A percentile compares a stretch with the other conserved stretches of the same genome.
These are phyloP conservation scores for Xylariaceae sp. DNA, from an alignment of 2,329 filamentous ascomycete genomes.

Conservation along the genomic window DNA sequence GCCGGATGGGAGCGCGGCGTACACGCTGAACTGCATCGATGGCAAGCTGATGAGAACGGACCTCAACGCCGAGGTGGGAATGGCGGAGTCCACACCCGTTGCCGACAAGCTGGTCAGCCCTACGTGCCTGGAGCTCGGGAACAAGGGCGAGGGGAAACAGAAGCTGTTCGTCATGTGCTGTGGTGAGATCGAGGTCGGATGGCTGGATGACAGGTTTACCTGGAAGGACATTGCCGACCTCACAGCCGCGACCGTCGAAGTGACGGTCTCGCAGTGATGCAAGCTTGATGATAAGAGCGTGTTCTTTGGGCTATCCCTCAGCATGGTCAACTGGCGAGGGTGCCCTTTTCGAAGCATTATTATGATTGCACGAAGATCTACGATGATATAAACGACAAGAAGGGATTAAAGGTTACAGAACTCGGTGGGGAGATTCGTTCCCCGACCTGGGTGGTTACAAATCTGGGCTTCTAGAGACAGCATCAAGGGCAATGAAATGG, in stretches of 20 bases:
- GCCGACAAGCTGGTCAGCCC: neutral
- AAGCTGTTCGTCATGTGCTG: conserved; percentile 2
- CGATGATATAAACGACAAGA: no score
- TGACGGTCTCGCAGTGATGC: neutral
- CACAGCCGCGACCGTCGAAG: neutral
- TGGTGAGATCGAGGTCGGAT: conserved; percentile 1
- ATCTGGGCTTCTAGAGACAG: no score
- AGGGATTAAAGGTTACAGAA: no score
- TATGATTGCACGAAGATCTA: no score
- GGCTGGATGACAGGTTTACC: neutral
- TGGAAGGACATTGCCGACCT: conserved; percentile 1
- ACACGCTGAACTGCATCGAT: neutral
- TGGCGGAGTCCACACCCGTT: neutral
- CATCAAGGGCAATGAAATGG: no score
- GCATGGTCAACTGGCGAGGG: no score
- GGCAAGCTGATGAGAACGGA: neutral
- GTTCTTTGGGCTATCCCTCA: no score
- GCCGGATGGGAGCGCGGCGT: neutral
- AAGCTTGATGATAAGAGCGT: no score
- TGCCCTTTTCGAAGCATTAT: no score
- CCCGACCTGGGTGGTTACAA: no score
- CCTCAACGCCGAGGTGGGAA: neutral
- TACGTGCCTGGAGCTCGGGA: neutral
- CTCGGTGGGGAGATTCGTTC: no score
- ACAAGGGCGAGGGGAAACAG: neutral